Evolutionary conservation across 495 filamentous ascomycete genomes (phyloP).

Genomic region (Xylaria sp.): DNA sequence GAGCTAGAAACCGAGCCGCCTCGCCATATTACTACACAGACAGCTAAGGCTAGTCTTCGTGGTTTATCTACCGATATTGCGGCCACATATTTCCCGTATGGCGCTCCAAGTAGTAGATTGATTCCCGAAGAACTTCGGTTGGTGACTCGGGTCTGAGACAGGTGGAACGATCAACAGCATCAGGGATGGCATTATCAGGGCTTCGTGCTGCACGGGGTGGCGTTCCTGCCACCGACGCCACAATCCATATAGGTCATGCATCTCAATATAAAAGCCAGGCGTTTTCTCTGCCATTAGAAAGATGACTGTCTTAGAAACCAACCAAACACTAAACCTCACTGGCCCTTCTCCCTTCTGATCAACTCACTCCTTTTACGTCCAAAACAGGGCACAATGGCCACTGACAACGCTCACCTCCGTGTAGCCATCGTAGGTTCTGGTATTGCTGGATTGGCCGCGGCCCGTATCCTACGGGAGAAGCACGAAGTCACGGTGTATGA

Average conservation of each 20-base stretch:
- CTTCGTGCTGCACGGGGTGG: background rate
- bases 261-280: background rate
- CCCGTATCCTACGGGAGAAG: slow-evolving; percentile 37
- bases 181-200: background rate
- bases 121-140: background rate
- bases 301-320: background rate
- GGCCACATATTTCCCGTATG: background rate
- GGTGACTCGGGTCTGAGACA: background rate
- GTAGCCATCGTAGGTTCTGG: slow-evolving; percentile 40
- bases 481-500: slow-evolving; percentile 41
- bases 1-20: background rate
- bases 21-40: background rate
- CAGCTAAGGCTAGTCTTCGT: background rate
- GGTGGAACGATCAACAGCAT: background rate
- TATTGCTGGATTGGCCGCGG: slow-evolving; percentile 35
- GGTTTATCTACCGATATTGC: background rate
- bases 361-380: background rate
- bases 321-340: background rate
- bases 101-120: background rate
- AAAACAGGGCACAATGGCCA: slow-evolving; percentile 17
- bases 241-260: background rate
- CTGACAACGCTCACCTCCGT: slow-evolving; percentile 28
- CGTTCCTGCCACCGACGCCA: background rate
- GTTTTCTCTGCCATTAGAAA: background rate
- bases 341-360: background rate